phyloP scores from a whole-genome alignment of 1,284 basidiomycete species.

The Cryptococcus sp. region DNA sequence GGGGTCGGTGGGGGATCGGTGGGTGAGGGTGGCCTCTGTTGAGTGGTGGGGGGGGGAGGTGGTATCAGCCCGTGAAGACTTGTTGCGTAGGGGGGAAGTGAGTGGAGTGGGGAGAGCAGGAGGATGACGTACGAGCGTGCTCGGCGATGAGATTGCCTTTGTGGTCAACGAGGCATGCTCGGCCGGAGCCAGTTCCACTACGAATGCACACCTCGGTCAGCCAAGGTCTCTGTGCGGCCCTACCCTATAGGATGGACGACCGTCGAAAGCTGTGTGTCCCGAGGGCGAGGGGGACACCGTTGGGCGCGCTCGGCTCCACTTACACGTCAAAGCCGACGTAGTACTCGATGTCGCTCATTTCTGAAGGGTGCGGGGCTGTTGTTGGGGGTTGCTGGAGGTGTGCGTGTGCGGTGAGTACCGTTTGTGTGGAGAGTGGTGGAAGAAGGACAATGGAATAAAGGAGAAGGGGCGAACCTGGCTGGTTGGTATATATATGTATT shows the following conservation, averaged over 20 bases:
- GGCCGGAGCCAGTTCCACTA: slow-evolving; percentile 85
- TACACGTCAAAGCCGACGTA: slow-evolving; percentile 61
- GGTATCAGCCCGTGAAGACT: not conserved
- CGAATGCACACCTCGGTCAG: not conserved
- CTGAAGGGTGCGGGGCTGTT: not conserved
- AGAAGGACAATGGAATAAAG: too few relatives aligned
- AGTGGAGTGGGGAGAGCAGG: not conserved
- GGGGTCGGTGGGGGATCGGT: slow-evolving; percentile 77
- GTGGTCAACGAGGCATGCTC: slow-evolving; percentile 76
- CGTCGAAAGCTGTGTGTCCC: not conserved
- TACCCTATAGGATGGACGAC: too few relatives aligned
- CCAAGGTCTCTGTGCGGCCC: not conserved
- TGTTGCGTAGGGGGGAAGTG: not conserved
- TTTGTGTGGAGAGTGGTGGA: too few relatives aligned
- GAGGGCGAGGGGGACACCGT: not conserved
- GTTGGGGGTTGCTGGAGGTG: too few relatives aligned
- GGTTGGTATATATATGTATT: too few relatives aligned
- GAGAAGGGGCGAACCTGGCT: too few relatives aligned
- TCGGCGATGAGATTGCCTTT: slow-evolving; percentile 70
- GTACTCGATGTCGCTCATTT: slow-evolving; percentile 39
- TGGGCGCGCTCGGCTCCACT: slow-evolving; percentile 27
- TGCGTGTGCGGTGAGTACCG: too few relatives aligned
- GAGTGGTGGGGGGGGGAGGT: not conserved
- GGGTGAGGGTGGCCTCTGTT: slow-evolving; percentile 73
- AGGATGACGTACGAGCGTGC: slow-evolving; percentile 33